Evolutionary conservation across 768 basidiomycete genomes (phyloP), one percentile per base, ranked within the genome.

Genomic region (Tricholoma bakamatsutake): DNA sequence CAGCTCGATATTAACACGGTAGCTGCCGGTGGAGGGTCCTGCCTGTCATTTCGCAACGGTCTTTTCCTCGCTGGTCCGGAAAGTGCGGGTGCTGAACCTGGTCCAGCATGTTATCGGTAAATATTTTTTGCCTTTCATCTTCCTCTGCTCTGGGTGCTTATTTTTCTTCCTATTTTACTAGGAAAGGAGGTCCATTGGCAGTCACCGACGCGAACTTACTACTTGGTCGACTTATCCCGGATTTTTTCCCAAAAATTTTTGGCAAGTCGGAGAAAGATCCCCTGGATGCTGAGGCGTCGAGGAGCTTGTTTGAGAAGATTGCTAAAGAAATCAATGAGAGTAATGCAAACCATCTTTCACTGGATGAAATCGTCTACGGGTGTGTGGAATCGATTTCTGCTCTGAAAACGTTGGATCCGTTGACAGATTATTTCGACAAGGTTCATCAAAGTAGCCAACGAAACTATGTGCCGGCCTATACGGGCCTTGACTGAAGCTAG

Each of bases 1-100:
- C 93, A 96, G 62, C 80, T 98, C 15, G 94, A 97, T 64, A 95
- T 98, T 69, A 96, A 96, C 67, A 93, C 92, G 5, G 93, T 97
- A 48, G 95, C 95, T 6, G 95, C 96, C 0, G 95, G 96, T 2
- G 95, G 95, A 43, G 96, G 95, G 0, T 92, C 90, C 1, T 88
- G 94, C 62, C 73, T 98, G 48, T 87, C 83, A 3, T 98, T 90
- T 77, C 80, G 85, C 24, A 95, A 96, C 62, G 94, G 94, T 1
- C 77, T 98, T 18, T 97, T 97, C 75, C 74, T 84, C 15, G 88
- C 91, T 15, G 96, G 96, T 0, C 96, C 96, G 0, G 87, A 95
- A 63, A 94, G 91, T 55, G 94, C 95, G 3, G 93, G 92, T 17
- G 93, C 94, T 1, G 83, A 97, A 60, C 96, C 96, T 4, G 95